Base-by-base conservation (phyloP, 208 protist genomes). In the Trypanosoma rangeli region DNA sequence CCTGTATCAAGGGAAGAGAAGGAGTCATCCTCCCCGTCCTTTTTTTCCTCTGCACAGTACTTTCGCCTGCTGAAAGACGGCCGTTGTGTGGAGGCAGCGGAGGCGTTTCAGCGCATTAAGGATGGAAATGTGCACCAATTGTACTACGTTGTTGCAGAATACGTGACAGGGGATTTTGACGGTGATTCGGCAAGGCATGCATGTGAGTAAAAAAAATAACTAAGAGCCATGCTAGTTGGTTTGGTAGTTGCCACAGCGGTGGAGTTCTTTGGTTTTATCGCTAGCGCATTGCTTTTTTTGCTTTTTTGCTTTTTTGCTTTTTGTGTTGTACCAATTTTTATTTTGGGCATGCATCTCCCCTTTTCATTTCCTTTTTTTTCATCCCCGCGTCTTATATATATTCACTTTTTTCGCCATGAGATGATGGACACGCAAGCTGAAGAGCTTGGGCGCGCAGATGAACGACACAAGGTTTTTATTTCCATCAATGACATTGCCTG, bases 401-500 rank as follows among this genome's bases (percentile, higher is more conserved):
- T n/a, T n/a, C n/a, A n/a, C n/a, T n/a, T n/a, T n/a, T n/a, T n/a
- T n/a, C n/a, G n/a, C n/a, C n/a, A n/a, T n/a, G n/a, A n/a, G n/a
- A n/a, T n/a, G n/a, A n/a, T n/a, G n/a, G n/a, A n/a, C n/a, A n/a
- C n/a, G n/a, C n/a, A n/a, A n/a, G n/a, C n/a, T n/a, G n/a, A n/a
- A 33, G 13, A 44, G 13, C 0, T 39, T 28, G 35, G 37, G 18
- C 20, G 42, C 26, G 8, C 26, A 20, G 33, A 68, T 49, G 42
- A 54, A 22, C 60, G 62, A 61, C 73, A 76, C 58, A 53, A 58
- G 33, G 68, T 70, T n/a, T 76, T 88, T 31, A 59, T 83, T 13
- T 52, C 69, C 24, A 74, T 84, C 0, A 71, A 70, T 0, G 53
- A 63, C 8, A 76, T 83, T 7, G 61, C 77, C 48, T 91, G 85